Percentiles rank a stretch among this genome's conserved stretches.
phyloP scores from a whole-genome alignment of 768 basidiomycete species.

The Leccinum sublutescens region DNA sequence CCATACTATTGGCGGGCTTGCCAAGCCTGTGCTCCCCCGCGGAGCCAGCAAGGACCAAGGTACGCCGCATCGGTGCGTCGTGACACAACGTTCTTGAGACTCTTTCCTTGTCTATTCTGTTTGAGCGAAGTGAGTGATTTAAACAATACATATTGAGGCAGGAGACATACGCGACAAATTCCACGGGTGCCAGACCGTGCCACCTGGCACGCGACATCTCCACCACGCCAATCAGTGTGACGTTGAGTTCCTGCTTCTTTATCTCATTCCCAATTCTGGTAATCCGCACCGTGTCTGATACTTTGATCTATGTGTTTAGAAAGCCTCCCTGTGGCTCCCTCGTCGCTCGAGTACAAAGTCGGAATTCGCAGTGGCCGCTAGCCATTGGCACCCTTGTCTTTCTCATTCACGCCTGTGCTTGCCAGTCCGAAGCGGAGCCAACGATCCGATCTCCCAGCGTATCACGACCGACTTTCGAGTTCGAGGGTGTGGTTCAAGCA shows the following conservation, averaged over 20 bases:
- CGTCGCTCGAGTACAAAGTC: neutral
- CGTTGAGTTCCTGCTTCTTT: neutral
- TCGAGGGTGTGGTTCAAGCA: neutral
- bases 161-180: too few relatives aligned
- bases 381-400: neutral
- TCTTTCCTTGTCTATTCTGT: too few relatives aligned
- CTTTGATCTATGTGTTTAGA: neutral
- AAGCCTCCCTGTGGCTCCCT: neutral
- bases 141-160: too few relatives aligned
- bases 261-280: neutral
- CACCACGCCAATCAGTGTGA: neutral
- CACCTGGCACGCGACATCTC: neutral
- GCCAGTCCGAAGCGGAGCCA: neutral
- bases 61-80: too few relatives aligned
- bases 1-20: too few relatives aligned
- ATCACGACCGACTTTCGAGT: neutral
- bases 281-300: neutral
- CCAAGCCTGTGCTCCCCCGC: too few relatives aligned
- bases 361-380: neutral
- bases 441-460: neutral
- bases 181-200: neutral
- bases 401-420: neutral
- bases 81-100: too few relatives aligned
- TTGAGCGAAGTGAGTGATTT: too few relatives aligned
- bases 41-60: too few relatives aligned